Base-by-base conservation (phyloP, 441 rosid genomes). In the Hura crepitans region DNA sequence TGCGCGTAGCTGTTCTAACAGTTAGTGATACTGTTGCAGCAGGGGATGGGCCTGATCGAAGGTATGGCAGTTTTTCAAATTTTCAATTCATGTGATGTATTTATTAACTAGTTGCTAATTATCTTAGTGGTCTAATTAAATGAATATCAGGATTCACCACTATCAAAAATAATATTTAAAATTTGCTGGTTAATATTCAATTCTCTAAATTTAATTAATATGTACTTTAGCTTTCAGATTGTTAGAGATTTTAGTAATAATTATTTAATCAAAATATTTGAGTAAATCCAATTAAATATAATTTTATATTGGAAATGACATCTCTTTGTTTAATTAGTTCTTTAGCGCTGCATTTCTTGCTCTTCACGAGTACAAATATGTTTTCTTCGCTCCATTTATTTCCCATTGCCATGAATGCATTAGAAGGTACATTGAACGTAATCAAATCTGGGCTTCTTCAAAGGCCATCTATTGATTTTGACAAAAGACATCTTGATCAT, bases 21-120 rank as follows among this genome's bases (percentile, higher is more conserved):
- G 94, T 96, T 76, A 92, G 97, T 83, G 98, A 88, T 79, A 91
- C 96, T 60, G 94, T 91, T 77, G 91, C 96, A 69, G 81, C 86
- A 7, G 91, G 96, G 60, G 85, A 84, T 77, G 97, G 97, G 69
- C 96, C 93, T 75, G 96, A 96, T 82, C 78, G 90, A 72, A 96
- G 97, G 98, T 96, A 87, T 77, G 72, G 12, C 61, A 49, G 12
- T 57, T 39, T 60, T 43, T 3, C 28, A 20, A 42, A 17, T 27
- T 23, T n/a, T 28, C 39, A 4, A 13, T 55, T 4, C 2, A 23
- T 33, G 10, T 47, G 6, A 35, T 58, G 47, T 15, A 37, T 18
- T 10, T 14, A 18, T 23, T 53, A 27, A 20, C 28, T 46, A n/a
- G 27, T 62, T 68, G n/a, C 20, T 31, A 46, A 53, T 39, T 25